These are phyloP conservation scores for Globisporangium barbulae DNA, from an alignment of 352 stramenopile genomes.

Conservation along the genomic window DNA sequence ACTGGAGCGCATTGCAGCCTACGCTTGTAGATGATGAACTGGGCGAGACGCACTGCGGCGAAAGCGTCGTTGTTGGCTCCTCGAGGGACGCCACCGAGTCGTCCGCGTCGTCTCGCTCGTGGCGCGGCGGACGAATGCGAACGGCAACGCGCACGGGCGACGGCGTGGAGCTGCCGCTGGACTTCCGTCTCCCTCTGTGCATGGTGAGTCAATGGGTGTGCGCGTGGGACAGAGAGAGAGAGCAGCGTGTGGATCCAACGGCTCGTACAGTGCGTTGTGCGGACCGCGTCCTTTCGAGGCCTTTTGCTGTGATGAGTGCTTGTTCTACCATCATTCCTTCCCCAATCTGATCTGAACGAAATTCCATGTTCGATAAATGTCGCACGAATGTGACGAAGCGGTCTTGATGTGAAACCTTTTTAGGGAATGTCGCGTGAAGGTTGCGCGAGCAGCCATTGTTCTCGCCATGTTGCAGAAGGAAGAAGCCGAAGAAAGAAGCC, in stretches of 20 bases:
- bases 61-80: neutral
- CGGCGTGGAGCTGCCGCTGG: constrained; percentile 3
- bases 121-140: constrained; percentile 39
- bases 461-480: constrained; percentile 8
- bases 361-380: neutral
- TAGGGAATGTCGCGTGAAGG: neutral
- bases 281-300: neutral
- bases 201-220: constrained; percentile 23
- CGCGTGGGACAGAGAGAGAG: neutral
- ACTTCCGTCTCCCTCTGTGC: constrained; percentile 12
- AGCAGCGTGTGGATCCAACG: neutral
- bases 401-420: constrained; percentile 1
- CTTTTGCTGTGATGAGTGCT: too few species aligned
- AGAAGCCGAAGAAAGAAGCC: neutral
- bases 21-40: neutral
- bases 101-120: neutral
- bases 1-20: constrained; percentile 26
- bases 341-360: neutral
- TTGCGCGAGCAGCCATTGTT: constrained; percentile 3
- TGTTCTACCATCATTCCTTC: neutral
- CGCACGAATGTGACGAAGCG: neutral
- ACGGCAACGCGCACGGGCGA: constrained; percentile 63
- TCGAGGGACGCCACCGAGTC: neutral
- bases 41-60: constrained; percentile 16
- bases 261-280: neutral